Evolutionary conservation across 2,329 filamentous ascomycete genomes (phyloP).

Genomic region (Ophiostoma perfectum): DNA sequence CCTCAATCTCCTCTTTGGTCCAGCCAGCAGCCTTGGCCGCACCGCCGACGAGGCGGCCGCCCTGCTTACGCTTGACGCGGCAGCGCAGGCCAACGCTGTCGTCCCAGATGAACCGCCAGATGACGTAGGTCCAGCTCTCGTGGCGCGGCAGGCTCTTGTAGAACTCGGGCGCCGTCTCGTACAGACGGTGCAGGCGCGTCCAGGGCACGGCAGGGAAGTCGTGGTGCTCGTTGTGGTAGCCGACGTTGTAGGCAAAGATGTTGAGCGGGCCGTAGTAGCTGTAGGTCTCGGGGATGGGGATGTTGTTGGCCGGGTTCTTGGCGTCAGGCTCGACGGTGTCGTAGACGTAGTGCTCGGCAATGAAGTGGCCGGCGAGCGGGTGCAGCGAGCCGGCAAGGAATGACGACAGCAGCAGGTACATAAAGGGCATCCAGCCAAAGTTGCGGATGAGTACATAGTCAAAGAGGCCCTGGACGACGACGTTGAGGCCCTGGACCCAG

Average conservation of each 20-base stretch:
- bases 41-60: conserved; percentile 56
- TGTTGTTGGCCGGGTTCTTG: conserved; percentile 51
- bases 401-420: conserved; percentile 81
- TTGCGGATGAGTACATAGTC: conserved; percentile 62
- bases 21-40: conserved; percentile 48
- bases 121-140: conserved; percentile 83
- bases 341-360: conserved; percentile 93
- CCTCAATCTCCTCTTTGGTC: conserved; percentile 66
- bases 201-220: conserved; percentile 97
- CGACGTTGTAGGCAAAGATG: conserved; percentile 91
- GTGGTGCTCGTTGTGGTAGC: conserved; percentile 97
- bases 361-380: conserved; percentile 94
- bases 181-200: conserved; percentile 74
- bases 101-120: conserved; percentile 94
- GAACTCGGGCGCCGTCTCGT: conserved; percentile 80
- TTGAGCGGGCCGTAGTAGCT: conserved; percentile 95
- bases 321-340: conserved; percentile 54
- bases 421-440: conserved; percentile 59
- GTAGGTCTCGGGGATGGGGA: conserved; percentile 85
- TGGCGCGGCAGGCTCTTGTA: conserved; percentile 84
- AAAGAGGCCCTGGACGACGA: conserved; percentile 69
- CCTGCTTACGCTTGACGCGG: conserved; percentile 85
- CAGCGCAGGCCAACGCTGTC: conserved; percentile 84
- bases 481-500: conserved; percentile 75
- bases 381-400: conserved; percentile 93